Base-by-base conservation (phyloP, 2,329 filamentous ascomycete genomes). In the Botrytis porri region DNA sequence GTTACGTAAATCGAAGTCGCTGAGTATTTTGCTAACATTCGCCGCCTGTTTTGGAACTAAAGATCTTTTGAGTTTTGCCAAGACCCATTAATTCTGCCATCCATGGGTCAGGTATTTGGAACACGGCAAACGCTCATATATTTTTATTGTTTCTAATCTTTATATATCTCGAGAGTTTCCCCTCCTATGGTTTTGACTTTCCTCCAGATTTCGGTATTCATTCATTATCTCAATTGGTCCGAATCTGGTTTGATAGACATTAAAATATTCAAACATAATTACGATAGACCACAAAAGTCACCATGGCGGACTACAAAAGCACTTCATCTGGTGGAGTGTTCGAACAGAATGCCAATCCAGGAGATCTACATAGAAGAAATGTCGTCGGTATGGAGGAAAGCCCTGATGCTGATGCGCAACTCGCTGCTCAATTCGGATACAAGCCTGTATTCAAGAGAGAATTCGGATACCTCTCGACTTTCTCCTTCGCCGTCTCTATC, bases 401-500 rank as follows among this genome's bases (percentile, higher is more conserved):
- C 64, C 77, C 74, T 59, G 74, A 76, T 67, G 79, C 77, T 29
- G 79, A 81, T 77, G 79, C 78, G n/a, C 76, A 77, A 67, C 74
- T 81, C 25, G 78, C 79, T n/a, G 75, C 77, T 29, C 73, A 80
- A 51, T 80, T 80, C 73, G 79, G 79, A 45, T 80, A 81, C 69
- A 79, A 78, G 41, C 77, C 86, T 80, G 87, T 88, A 71, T 88
- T 88, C 81, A 87, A 87, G 80, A 85, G 88, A 75, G 86, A 89
- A 77, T 89, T 89, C 75, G 84, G 84, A 72, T 88, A 87, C 72
- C 81, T 87, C 22, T 88, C 87, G 75, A 87, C 86, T 75, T 88
- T 90, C 80, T 89, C 87, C 70, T 90, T 89, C 77, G 88, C 88
- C 69, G 85, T 89, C 77, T 85, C 84, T 77, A 87, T 89, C 76